A percentile compares a stretch with the other conserved stretches of the same genome.
Conservation (phyloP, 2,329 filamentous ascomycete species). For the Colletotrichum kahawae region DNA sequence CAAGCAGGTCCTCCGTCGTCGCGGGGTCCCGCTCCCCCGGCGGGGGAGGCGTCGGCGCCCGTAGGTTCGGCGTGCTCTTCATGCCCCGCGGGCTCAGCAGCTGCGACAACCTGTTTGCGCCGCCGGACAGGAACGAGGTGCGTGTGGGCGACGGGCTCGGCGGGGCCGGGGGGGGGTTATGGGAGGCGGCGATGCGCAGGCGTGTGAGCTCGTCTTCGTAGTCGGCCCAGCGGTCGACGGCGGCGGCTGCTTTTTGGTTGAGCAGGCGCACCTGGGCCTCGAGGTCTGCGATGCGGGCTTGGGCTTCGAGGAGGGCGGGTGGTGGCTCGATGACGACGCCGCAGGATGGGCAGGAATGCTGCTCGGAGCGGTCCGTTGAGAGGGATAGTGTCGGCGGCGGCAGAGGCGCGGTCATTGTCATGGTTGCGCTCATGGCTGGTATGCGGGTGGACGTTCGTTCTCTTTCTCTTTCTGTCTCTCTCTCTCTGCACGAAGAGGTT, state of each 20-base stretch:
- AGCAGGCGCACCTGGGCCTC: slow-evolving; percentile 73
- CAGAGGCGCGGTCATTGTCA: slow-evolving; percentile 23
- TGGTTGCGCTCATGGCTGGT: slow-evolving; percentile 24
- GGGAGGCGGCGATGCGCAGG: slow-evolving; percentile 47
- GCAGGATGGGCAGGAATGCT: slow-evolving; percentile 55
- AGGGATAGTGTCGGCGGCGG: slow-evolving; percentile 23
- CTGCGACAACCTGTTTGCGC: slow-evolving; percentile 48
- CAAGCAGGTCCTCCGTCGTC: slow-evolving; percentile 58
- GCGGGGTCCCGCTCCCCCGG: slow-evolving; percentile 26
- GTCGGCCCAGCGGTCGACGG: slow-evolving; percentile 72
- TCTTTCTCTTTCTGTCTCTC: background rate
- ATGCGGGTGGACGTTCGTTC: background rate
- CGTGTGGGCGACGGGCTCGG: slow-evolving; percentile 37
- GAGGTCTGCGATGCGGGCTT: slow-evolving; percentile 69
- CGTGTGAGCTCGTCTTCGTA: slow-evolving; percentile 79
- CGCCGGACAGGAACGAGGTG: slow-evolving; percentile 51
- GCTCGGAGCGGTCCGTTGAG: slow-evolving; percentile 19
- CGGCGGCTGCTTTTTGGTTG: slow-evolving; percentile 72
- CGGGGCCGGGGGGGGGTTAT: slow-evolving; percentile 23
- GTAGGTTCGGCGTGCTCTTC: slow-evolving; percentile 49
- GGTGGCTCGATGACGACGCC: slow-evolving; percentile 46
- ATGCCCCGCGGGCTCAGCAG: slow-evolving; percentile 43
- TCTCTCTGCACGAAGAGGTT: background rate
- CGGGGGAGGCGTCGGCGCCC: slow-evolving; percentile 25
- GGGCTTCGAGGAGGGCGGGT: slow-evolving; percentile 55